Conservation (phyloP, 441 rosid species). For the Pelargonium australe region DNA sequence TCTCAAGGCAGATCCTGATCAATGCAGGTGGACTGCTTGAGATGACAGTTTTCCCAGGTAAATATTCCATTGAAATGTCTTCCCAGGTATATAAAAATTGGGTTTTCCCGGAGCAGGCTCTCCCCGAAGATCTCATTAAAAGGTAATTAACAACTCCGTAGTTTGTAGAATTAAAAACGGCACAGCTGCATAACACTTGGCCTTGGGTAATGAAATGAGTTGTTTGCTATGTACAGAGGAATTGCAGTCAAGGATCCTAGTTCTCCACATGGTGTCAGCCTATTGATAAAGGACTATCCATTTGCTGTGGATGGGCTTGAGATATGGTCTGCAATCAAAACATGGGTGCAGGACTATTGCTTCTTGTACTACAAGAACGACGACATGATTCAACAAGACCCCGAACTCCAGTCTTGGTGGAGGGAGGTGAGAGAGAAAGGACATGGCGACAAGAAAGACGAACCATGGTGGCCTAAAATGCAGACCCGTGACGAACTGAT, state of each 20-base stretch:
- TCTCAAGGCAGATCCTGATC: conserved; percentile 41
- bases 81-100: conserved; percentile 54
- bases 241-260: conserved; percentile 41
- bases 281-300: conserved; percentile 52
- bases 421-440: conserved; percentile 51
- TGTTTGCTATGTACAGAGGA: conserved; percentile 28
- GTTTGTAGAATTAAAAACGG: neutral
- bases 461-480: conserved; percentile 56
- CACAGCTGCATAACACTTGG: neutral
- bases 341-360: conserved; percentile 54
- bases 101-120: conserved; percentile 65
- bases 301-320: conserved; percentile 61
- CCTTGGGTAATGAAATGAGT: neutral
- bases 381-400: conserved; percentile 35
- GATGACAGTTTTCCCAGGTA: conserved; percentile 39
- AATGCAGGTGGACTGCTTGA: conserved; percentile 61
- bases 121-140: conserved; percentile 56
- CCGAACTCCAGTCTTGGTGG: conserved; percentile 85
- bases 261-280: conserved; percentile 33
- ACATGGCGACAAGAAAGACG: conserved; percentile 59
- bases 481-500: conserved; percentile 31
- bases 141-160: conserved; percentile 30
- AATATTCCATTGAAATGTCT: conserved; percentile 50
- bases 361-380: conserved; percentile 43
- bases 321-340: conserved; percentile 47